A percentile compares a stretch with the other conserved stretches of the same genome.
These are phyloP conservation scores for Evansstolkia leycettana DNA, from an alignment of 495 filamentous ascomycete species.

Conservation along the genomic window DNA sequence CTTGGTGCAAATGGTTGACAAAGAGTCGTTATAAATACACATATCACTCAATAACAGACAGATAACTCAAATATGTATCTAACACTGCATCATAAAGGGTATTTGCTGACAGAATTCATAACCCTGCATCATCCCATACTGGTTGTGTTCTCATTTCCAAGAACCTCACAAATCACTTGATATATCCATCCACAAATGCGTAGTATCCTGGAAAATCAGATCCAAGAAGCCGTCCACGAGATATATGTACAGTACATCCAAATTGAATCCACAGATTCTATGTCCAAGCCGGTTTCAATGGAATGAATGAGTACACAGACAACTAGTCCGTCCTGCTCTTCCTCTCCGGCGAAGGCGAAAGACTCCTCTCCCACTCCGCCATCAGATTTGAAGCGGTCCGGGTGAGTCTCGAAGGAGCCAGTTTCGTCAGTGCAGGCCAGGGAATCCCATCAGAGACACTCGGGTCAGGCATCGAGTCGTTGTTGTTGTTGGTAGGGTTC, in stretches of 20 bases:
- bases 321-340: slow-evolving; percentile 23
- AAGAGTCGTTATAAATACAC: too few relatives aligned
- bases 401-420: slow-evolving; percentile 55
- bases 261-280: too few relatives aligned
- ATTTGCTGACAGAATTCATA: slow-evolving; percentile 23
- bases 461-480: slow-evolving; percentile 20
- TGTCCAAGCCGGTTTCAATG: too few relatives aligned
- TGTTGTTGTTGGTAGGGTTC: slow-evolving; percentile 20
- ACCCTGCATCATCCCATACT: slow-evolving; percentile 24
- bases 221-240: not conserved
- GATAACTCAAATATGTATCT: too few relatives aligned
- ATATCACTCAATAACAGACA: too few relatives aligned
- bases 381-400: slow-evolving; percentile 60
- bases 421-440: slow-evolving; percentile 51
- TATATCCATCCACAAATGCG: too few relatives aligned
- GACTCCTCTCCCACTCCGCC: slow-evolving; percentile 61
- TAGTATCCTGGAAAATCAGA: not conserved
- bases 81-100: slow-evolving; percentile 22
- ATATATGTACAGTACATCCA: not conserved
- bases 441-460: slow-evolving; percentile 46
- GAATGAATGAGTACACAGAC: too few relatives aligned
- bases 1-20: too few relatives aligned
- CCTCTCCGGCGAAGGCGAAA: slow-evolving; percentile 24
- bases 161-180: too few relatives aligned
- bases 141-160: slow-evolving; percentile 14